phyloP scores from a whole-genome alignment of 2,329 filamentous ascomycete genomes.

The Aspergillus glaucus region DNA sequence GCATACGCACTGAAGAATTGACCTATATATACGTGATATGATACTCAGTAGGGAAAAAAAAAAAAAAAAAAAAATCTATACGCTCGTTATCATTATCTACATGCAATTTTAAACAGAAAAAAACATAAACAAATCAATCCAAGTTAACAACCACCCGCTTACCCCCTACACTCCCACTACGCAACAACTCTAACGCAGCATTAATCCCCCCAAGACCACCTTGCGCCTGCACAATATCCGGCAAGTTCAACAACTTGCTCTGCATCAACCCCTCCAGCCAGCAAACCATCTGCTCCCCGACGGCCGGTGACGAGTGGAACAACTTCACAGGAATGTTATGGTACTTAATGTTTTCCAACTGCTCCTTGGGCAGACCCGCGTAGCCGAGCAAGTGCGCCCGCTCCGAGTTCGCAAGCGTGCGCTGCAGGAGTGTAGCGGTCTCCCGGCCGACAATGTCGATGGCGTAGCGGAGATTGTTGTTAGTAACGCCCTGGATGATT shows the following conservation, averaged over 20 bases:
- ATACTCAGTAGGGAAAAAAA: not conserved
- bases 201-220: slow-evolving; percentile 63
- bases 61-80: not conserved
- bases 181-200: slow-evolving; percentile 58
- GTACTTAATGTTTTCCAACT: slow-evolving; percentile 42
- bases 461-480: slow-evolving; percentile 56
- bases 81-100: not conserved
- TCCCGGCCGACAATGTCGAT: slow-evolving; percentile 64
- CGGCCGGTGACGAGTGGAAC: slow-evolving; percentile 60
- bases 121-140: slow-evolving; percentile 5
- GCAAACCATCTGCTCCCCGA: slow-evolving; percentile 57
- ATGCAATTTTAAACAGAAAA: not conserved
- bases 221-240: slow-evolving; percentile 60
- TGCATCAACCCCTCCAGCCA: slow-evolving; percentile 65
- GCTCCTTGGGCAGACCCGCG: slow-evolving; percentile 59
- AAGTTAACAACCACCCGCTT: slow-evolving; percentile 59
- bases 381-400: slow-evolving; percentile 60
- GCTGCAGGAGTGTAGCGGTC: slow-evolving; percentile 53
- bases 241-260: slow-evolving; percentile 48
- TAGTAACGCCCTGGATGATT: slow-evolving; percentile 56
- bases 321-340: slow-evolving; percentile 70
- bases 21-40: not conserved
- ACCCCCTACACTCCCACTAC: slow-evolving; percentile 60
- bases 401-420: slow-evolving; percentile 38
- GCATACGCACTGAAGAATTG: not conserved